Base-by-base conservation (phyloP, 1,139 yeast species). In the Blastobotrys capitulatus region DNA sequence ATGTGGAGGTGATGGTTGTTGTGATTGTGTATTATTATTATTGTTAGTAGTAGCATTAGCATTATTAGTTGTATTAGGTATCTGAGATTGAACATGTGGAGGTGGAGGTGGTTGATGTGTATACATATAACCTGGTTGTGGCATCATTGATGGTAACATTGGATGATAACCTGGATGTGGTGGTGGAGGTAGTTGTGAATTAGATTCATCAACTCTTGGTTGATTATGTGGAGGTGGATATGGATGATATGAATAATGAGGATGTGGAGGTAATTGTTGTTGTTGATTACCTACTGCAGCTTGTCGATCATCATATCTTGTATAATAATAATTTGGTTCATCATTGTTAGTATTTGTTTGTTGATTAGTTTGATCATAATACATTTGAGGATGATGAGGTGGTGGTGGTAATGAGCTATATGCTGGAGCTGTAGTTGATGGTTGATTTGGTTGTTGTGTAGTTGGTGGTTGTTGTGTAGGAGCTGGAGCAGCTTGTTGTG, bases 41-140 rank as follows among this genome's bases (percentile, higher is more conserved):
- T 22, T 22, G 25, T 22, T 22, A 22, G 25, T 22, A 22, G 25
- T 4, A 5, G 25, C 25, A 22, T 22, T 22, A 22, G 4, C 7
- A 12, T 19, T 16, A 18, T 25, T 34, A 19, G 8, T 43, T 22
- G 6, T 16, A 19, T 10, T 27, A 6, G 19, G 32, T 13, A 27
- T 19, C n/a, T 15, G 36, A 29, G 13, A 10, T 36, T 22, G 25
- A 22, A 22, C 25, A 7, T 12, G 45, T 25, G 39, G 38, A 31
- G 22, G 50, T 20, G 16, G 39, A 12, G 43, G 46, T 32, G 51
- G 56, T 22, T 51, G 57, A 27, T 49, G 51, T 2, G 57, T 16
- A 22, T 37, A 36, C 46, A 42, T 42, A 34, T 42, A 42, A 9
- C 37, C 22, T 6, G 54, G 50, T 41, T 46, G 54, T 13, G 40